A percentile compares a stretch with the other conserved stretches of the same genome.
Conservation (phyloP, 2,329 filamentous ascomycete genomes). For the Aspergillus niger region DNA sequence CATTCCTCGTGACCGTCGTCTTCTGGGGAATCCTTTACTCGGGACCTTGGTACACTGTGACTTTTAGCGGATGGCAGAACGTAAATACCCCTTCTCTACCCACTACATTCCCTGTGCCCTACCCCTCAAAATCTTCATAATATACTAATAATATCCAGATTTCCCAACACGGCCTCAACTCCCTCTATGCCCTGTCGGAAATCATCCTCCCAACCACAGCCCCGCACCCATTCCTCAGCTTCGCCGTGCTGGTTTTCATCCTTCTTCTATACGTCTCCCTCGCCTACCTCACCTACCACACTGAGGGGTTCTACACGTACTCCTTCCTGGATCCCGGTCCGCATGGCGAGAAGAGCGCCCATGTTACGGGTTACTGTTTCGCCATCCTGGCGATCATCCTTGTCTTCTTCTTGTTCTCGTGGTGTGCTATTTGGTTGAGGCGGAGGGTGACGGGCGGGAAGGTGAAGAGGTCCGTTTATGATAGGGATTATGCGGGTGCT, state of each 20-base stretch:
- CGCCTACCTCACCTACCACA: slow-evolving; percentile 71
- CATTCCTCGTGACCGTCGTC: slow-evolving; percentile 69
- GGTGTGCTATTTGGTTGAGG: slow-evolving; percentile 57
- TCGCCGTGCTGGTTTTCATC: slow-evolving; percentile 69
- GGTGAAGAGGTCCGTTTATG: slow-evolving; percentile 28
- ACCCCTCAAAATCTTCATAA: not conserved
- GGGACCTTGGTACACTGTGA: slow-evolving; percentile 52
- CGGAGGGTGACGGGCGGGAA: slow-evolving; percentile 45
- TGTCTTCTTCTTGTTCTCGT: slow-evolving; percentile 56
- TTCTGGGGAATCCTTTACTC: slow-evolving; percentile 67
- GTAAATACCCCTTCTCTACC: slow-evolving; percentile 26
- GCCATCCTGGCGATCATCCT: slow-evolving; percentile 57
- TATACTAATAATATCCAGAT: slow-evolving; percentile 45
- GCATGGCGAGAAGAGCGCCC: slow-evolving; percentile 49
- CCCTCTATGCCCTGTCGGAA: slow-evolving; percentile 73
- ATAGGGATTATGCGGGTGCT: slow-evolving; percentile 15
- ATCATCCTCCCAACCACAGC: slow-evolving; percentile 67
- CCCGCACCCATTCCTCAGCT: slow-evolving; percentile 64
- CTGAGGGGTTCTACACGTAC: slow-evolving; percentile 75
- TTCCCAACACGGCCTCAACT: slow-evolving; percentile 75
- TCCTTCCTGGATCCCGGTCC: slow-evolving; percentile 68
- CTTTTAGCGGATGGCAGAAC: slow-evolving; percentile 59
- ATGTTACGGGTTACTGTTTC: slow-evolving; percentile 66
- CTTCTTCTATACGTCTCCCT: slow-evolving; percentile 71
- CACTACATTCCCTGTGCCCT: slow-evolving; percentile 6